These are phyloP conservation scores for Penicillium ucsense DNA, from an alignment of 495 filamentous ascomycete genomes.

Conservation along the genomic window DNA sequence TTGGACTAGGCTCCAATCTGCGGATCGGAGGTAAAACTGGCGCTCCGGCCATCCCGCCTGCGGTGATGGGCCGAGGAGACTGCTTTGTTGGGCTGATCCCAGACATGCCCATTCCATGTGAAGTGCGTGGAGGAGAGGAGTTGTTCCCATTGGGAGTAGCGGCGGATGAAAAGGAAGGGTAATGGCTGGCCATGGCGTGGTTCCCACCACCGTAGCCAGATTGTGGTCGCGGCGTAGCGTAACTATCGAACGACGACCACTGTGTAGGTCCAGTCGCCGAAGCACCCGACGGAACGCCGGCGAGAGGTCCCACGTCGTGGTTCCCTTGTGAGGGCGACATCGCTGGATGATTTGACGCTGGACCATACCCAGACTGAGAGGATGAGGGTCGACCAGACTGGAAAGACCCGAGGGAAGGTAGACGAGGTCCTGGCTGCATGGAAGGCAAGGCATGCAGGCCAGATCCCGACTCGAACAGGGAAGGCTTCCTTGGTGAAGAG, in stretches of 20 bases:
- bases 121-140: slow-evolving; percentile 35
- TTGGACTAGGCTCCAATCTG: slow-evolving; percentile 39
- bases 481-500: slow-evolving; percentile 14
- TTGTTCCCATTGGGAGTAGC: slow-evolving; percentile 28
- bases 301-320: slow-evolving; percentile 37
- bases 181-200: slow-evolving; percentile 16
- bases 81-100: slow-evolving; percentile 75
- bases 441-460: slow-evolving; percentile 22
- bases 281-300: slow-evolving; percentile 28
- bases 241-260: slow-evolving; percentile 30
- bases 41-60: slow-evolving; percentile 34
- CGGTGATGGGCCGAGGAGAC: slow-evolving; percentile 40
- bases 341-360: slow-evolving; percentile 35
- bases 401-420: slow-evolving; percentile 26
- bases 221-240: slow-evolving; percentile 24
- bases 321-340: slow-evolving; percentile 44
- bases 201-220: slow-evolving; percentile 15
- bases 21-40: slow-evolving; percentile 41
- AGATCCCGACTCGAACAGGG: slow-evolving; percentile 16
- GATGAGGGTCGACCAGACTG: slow-evolving; percentile 34
- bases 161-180: slow-evolving; percentile 23
- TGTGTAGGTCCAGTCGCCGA: slow-evolving; percentile 21
- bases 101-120: slow-evolving; percentile 46
- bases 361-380: slow-evolving; percentile 33
- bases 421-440: slow-evolving; percentile 22